A percentile compares a stretch with the other conserved stretches of the same genome.
These are phyloP conservation scores for Cornus suecica DNA, from an alignment of 148 eudicot species.

Conservation along the genomic window DNA sequence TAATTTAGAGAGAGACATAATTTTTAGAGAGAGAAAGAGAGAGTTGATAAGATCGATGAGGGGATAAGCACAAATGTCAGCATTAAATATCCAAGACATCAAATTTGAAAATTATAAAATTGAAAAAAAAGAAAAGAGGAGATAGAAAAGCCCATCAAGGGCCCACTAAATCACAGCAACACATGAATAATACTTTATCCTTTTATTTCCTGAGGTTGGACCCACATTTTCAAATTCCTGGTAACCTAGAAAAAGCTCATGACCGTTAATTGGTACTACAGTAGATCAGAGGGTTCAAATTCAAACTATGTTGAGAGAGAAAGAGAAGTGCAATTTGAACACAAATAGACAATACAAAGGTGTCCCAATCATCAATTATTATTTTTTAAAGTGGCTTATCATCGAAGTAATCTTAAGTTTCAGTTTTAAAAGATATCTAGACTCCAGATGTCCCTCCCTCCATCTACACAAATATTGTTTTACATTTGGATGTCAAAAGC, in stretches of 20 bases:
- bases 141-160: background rate
- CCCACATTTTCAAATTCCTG: background rate
- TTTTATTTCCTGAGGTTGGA: background rate
- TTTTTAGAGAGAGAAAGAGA: background rate
- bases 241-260: background rate
- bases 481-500: no score
- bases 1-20: background rate
- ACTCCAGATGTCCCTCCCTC: no score
- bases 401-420: background rate
- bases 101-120: background rate
- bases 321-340: background rate
- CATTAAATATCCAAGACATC: background rate
- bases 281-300: background rate
- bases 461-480: no score
- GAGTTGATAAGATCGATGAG: background rate
- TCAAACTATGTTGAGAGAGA: background rate
- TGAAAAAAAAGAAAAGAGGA: background rate
- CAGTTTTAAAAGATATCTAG: no score
- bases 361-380: background rate
- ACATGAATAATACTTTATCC: no score
- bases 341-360: background rate
- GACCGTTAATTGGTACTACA: background rate
- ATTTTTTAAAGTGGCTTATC: background rate
- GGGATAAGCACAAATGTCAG: conserved; percentile 9
- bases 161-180: background rate